Evolutionary conservation across 805 yeast species (phyloP).

Genomic region (Saccharomycopsis schoenii): DNA sequence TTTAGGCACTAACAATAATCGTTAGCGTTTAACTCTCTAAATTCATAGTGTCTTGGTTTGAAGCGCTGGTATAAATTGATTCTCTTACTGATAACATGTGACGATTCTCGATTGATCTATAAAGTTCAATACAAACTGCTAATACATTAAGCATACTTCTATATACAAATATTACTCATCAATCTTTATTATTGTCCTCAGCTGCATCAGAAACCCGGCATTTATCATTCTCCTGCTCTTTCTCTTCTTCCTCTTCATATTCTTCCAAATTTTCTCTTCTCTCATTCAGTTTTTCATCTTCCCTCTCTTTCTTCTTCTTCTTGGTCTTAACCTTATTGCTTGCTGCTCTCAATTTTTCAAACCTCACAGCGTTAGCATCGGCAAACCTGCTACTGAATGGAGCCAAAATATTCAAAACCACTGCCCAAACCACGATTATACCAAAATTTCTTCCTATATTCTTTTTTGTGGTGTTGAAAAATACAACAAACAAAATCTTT

Average conservation of each 20-base stretch:
- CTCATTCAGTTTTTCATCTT: not conserved
- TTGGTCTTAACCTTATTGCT: not conserved
- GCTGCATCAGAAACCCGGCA: not conserved
- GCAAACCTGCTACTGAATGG: conserved; percentile 10
- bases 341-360: conserved; percentile 1
- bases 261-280: not conserved
- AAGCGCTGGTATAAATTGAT: not conserved
- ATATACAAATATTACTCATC: too few species aligned
- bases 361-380: not conserved
- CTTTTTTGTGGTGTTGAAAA: conserved; percentile 12
- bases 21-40: too few species aligned
- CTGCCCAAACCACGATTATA: conserved; percentile 7
- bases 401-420: not conserved
- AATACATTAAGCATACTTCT: too few species aligned
- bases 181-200: not conserved
- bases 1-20: not conserved
- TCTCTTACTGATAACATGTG: not conserved
- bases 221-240: not conserved
- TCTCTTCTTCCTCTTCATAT: not conserved
- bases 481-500: conserved; percentile 10
- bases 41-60: not conserved
- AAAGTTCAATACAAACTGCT: too few species aligned
- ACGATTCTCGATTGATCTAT: not conserved
- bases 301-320: not conserved
- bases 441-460: conserved; percentile 10